Conservation (phyloP, 169 alveolate genomes). For the Plasmodium knowlesi region DNA sequence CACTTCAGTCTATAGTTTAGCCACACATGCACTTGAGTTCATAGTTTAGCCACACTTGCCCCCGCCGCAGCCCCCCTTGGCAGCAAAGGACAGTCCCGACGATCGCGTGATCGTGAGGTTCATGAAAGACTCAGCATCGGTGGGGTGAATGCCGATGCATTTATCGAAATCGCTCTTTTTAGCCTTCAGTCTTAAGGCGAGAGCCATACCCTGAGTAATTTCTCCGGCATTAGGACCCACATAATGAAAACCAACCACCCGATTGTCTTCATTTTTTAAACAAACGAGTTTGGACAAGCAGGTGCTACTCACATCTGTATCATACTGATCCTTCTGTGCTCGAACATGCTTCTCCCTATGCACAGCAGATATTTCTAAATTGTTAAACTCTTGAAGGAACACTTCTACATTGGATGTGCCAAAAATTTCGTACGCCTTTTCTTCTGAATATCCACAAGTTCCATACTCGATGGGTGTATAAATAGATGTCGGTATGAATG, state of each 20-base stretch:
- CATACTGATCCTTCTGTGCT: slow-evolving; percentile 82
- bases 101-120: slow-evolving; percentile 87
- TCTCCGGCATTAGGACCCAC: slow-evolving; percentile 99
- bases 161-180: slow-evolving; percentile 93
- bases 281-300: slow-evolving; percentile 94
- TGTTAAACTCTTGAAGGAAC: slow-evolving; percentile 91
- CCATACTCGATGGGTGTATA: slow-evolving; percentile 99
- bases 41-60: slow-evolving; percentile 90
- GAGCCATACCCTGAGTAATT: slow-evolving; percentile 96
- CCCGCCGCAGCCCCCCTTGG: slow-evolving; percentile 97
- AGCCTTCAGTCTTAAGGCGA: slow-evolving; percentile 95
- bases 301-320: slow-evolving; percentile 85
- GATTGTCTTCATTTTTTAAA: slow-evolving; percentile 88
- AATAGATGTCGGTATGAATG: slow-evolving; percentile 95
- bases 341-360: slow-evolving; percentile 82
- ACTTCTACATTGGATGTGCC: slow-evolving; percentile 89
- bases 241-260: slow-evolving; percentile 97
- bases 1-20: not conserved
- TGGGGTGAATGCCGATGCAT: slow-evolving; percentile 97
- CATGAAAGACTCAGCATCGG: slow-evolving; percentile 95
- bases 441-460: slow-evolving; percentile 96
- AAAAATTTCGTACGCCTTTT: slow-evolving; percentile 79
- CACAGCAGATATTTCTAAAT: slow-evolving; percentile 91
- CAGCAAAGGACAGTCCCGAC: slow-evolving; percentile 90
- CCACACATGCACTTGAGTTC: not conserved